Base-by-base conservation (phyloP, 75 land plant species). In the Isoetes taiwanensis region DNA sequence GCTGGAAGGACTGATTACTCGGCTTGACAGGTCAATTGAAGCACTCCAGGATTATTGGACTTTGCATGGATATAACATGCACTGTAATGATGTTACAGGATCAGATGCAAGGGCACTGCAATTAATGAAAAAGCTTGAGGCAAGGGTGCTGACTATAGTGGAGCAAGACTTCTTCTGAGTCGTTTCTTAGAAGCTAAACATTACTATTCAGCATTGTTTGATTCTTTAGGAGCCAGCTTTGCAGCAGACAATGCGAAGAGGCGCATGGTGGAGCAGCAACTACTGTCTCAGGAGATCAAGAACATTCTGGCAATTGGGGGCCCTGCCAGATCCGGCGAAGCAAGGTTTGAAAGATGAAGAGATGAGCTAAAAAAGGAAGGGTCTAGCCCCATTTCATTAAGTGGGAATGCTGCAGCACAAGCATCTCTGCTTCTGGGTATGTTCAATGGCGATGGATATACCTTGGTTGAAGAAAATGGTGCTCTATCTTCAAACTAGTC, bases 61-160 rank as follows among this genome's bases (percentile, higher is more conserved):
- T 91, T 91, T 48, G 97, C 95, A 2, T 90, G 94, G 94, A 41
- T 83, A 52, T 87, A 83, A 62, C 97, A 90, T 60, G 86, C 94
- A 26, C 74, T 90, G 1, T 90, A 90, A n/a, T 53, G 97, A 90
- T 41, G 94, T 90, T 35, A 86, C 85, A 14, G 97, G 97, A 17
- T 80, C 85, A 3, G 97, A 90, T 52, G 39, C 78, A 43, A 74
- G 74, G 39, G 68, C 94, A 0, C 79, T 90, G 0, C 65, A 73
- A 61, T 72, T 90, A 24, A 40, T 90, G 39, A 86, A 78, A 41
- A 59, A 78, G 57, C 63, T 90, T 60, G 54, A 61, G 28, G 94
- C 97, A 1, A 83, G 77, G 54, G 82, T 91, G 57, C 77, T 91
- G 63, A 91, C 97, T 25, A 72, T 91, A 12, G 97, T 91, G 17